Base-by-base conservation (phyloP, 2,329 filamentous ascomycete species). In the Diaporthe velutina region DNA sequence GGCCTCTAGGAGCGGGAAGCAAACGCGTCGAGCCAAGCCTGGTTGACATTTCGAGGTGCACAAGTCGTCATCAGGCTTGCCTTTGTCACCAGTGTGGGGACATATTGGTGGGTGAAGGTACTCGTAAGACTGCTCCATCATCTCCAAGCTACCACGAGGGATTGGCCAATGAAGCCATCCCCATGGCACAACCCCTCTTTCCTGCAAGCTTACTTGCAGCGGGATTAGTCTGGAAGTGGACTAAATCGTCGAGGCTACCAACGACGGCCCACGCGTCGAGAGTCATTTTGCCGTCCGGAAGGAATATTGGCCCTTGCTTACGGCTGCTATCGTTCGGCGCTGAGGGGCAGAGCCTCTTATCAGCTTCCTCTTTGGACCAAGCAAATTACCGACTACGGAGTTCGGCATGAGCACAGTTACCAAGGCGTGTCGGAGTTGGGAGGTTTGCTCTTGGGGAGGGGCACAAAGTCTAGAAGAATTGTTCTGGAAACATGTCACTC, bases 291-390 rank as follows among this genome's bases (percentile, higher is more conserved):
- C 64, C 35, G 19, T n/a, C 58, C 74, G 74, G 74, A 67, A 33
- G 72, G 72, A 75, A 75, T 75, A 42, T 74, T 75, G 72, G 38
- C 35, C 74, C 74, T 74, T 74, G 74, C 74, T 75, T 70, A 75
- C 58, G 57, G 45, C n/a, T 30, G 70, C 57, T 42, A 64, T 72
- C 33, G 28, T 15, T 22, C 25, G 22, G 52, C 45, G 19, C 40
- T 38, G 60, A 48, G 58, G 60, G 40, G 38, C 73, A 68, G 13
- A 17, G 35, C 13, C 45, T 35, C 28, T 71, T 58, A 35, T 22
- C 67, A 72, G 50, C 74, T 74, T 71, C 67, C 72, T 72, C 17
- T 72, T 54, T 55, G 60, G 70, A 33, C 38, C 25, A 64, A 42
- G 48, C 50, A 35, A 71, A 75, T 54, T 73, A 52, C 38, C 70